These are phyloP conservation scores for Cruciata laevipes DNA, from an alignment of 257 asterid species.

Conservation along the genomic window DNA sequence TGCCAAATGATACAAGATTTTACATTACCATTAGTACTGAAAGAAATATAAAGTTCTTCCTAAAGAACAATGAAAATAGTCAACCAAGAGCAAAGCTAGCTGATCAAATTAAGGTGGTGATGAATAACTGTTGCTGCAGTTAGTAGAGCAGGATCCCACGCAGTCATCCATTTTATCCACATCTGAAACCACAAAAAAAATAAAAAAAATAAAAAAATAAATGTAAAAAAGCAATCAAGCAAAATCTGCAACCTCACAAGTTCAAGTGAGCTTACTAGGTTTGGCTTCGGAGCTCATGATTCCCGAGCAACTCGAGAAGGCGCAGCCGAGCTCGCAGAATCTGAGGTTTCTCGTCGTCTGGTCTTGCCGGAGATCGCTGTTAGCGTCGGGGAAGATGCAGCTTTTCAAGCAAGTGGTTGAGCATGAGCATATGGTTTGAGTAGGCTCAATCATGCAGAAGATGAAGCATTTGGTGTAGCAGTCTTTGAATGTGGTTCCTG, in stretches of 20 bases:
- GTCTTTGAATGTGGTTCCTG: slow-evolving; percentile 50
- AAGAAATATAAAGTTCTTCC: no score
- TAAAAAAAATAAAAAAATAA: neutral
- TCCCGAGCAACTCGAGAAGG: slow-evolving; percentile 65
- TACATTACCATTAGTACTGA: no score
- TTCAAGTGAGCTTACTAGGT: slow-evolving; percentile 45
- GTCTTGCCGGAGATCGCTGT: slow-evolving; percentile 20
- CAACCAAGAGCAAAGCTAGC: neutral
- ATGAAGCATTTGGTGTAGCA: slow-evolving; percentile 87
- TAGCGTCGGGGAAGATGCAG: slow-evolving; percentile 60
- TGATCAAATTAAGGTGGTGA: slow-evolving; percentile 23
- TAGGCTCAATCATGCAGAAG: slow-evolving; percentile 80
- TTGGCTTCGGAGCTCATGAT: slow-evolving; percentile 51
- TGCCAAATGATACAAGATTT: no score
- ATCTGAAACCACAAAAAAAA: slow-evolving; percentile 30
- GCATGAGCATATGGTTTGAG: slow-evolving; percentile 77
- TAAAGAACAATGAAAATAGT: neutral
- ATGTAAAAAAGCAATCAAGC: neutral
- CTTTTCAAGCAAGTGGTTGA: slow-evolving; percentile 77
- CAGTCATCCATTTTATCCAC: slow-evolving; percentile 70
- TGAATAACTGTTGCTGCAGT: slow-evolving; percentile 54
- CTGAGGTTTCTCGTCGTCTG: slow-evolving; percentile 30
- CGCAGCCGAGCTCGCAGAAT: slow-evolving; percentile 90
- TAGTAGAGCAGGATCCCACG: slow-evolving; percentile 80
- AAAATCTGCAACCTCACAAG: neutral